Base-by-base conservation (phyloP, 495 filamentous ascomycete species). In the Aspergillus mulundensis region DNA sequence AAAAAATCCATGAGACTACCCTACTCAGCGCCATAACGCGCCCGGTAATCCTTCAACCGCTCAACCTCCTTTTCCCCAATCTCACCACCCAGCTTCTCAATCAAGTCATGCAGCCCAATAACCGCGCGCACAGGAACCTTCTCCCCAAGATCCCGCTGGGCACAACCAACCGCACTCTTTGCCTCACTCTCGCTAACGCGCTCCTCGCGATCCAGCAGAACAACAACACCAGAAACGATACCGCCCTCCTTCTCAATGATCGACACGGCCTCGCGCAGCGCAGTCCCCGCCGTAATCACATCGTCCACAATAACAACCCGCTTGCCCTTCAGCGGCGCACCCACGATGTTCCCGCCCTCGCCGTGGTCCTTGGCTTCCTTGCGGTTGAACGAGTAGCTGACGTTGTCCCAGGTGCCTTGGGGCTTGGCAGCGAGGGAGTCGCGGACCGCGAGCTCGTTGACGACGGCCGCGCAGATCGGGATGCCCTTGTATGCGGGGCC, bases 401-500 rank as follows among this genome's bases (percentile, higher is more conserved):
- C 75, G 41, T 67, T 69, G 38, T 73, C 67, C 74, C 73, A 78
- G 23, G 70, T 74, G 21, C 60, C 62, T 44, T 67, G 57, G 23
- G 62, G 55, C 0, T 66, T 58, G 11, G 53, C 61, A 23, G 71
- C 61, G 32, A 75, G 68, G 2, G 69, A 66, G 59, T 88, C 84
- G 5, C 90, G 71, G 57, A 82, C 77, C 52, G 79, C 80, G 3
- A 97, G 79, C 62, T 87, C 83, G 64, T 84, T 81, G 36, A 85
- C 77, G 7, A 89, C 85, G 3, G 86, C 78, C 15, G 84, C 76
- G n/a, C 89, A 89, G 2, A 97, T 82, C 0, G 89, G 88, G 56
- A 97, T 96, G 30, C 94, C 94, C 73, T 97, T 97, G 80, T 97
- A 98, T 18, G 93, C 91, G 6, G 94, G 93, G 2, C 91, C 90